A percentile compares a stretch with the other conserved stretches of the same genome.
Conservation (phyloP, 2,329 filamentous ascomycete species). For the Boeremia lycopersici region DNA sequence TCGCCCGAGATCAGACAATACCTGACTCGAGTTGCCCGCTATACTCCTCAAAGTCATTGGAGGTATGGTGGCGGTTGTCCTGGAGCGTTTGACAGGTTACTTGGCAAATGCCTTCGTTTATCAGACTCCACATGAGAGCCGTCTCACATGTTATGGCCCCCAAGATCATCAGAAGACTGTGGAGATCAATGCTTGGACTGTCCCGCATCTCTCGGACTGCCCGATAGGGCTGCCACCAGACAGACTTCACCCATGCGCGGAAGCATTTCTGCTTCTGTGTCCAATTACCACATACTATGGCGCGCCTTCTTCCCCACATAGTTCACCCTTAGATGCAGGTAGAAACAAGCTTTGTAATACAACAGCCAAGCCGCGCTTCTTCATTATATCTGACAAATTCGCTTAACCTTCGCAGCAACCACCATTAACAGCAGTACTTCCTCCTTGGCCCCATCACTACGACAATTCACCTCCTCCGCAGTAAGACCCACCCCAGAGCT, state of each 20-base stretch:
- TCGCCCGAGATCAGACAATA: background rate
- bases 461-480: no score
- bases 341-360: no score
- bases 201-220: slow-evolving; percentile 3
- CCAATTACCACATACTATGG: no score
- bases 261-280: background rate
- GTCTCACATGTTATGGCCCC: background rate
- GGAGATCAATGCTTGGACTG: background rate
- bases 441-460: no score
- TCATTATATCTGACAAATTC: no score
- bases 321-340: no score
- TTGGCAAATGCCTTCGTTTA: background rate
- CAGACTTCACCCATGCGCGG: background rate
- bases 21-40: background rate
- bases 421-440: no score
- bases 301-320: no score
- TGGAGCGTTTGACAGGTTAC: background rate
- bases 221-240: background rate
- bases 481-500: no score
- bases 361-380: no score
- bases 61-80: background rate
- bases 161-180: background rate
- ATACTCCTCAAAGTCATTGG: background rate
- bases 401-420: no score
- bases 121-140: background rate